phyloP scores from a whole-genome alignment of 2,329 filamentous ascomycete genomes.

The Stagonosporopsis vannaccii region DNA sequence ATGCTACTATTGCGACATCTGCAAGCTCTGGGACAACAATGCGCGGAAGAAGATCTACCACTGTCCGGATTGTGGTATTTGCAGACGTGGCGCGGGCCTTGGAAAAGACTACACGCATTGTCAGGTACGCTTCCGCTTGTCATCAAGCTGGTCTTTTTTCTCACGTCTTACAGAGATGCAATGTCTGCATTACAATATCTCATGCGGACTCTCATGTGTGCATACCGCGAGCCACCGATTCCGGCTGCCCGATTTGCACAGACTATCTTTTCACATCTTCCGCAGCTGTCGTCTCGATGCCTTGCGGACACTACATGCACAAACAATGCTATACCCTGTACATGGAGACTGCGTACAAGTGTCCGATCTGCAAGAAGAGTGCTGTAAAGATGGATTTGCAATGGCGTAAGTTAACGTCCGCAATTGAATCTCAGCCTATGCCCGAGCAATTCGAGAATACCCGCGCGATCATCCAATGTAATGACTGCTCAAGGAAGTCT shows the following conservation, averaged over 20 bases:
- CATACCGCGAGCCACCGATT: constrained; percentile 92
- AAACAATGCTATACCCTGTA: constrained; percentile 87
- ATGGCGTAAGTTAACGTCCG: constrained; percentile 88
- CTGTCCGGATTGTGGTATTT: constrained; percentile 95
- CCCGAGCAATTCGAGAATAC: constrained; percentile 81
- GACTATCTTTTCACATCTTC: constrained; percentile 96
- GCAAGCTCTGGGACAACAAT: constrained; percentile 97
- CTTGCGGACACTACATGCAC: constrained; percentile 95
- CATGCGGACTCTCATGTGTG: constrained; percentile 88
- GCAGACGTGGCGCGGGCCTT: constrained; percentile 85
- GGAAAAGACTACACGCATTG: constrained; percentile 99
- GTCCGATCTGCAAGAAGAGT: constrained; percentile 94
- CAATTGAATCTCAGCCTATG: constrained; percentile 91
- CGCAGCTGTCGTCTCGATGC: constrained; percentile 88
- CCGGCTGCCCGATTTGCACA: constrained; percentile 94
- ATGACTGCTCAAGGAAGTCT: constrained; percentile 90
- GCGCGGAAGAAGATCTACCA: constrained; percentile 92
- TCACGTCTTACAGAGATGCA: constrained; percentile 63
- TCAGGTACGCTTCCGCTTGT: constrained; percentile 68
- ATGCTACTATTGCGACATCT: constrained; percentile 91
- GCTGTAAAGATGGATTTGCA: constrained; percentile 97
- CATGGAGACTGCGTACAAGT: constrained; percentile 91
- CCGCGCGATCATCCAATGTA: constrained; percentile 85
- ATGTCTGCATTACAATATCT: constrained; percentile 90
- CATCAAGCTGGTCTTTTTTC: constrained; percentile 11